A percentile compares a stretch with the other conserved stretches of the same genome.
Conservation (phyloP, 2,329 filamentous ascomycete genomes). For the Elsinoe arachidis region DNA sequence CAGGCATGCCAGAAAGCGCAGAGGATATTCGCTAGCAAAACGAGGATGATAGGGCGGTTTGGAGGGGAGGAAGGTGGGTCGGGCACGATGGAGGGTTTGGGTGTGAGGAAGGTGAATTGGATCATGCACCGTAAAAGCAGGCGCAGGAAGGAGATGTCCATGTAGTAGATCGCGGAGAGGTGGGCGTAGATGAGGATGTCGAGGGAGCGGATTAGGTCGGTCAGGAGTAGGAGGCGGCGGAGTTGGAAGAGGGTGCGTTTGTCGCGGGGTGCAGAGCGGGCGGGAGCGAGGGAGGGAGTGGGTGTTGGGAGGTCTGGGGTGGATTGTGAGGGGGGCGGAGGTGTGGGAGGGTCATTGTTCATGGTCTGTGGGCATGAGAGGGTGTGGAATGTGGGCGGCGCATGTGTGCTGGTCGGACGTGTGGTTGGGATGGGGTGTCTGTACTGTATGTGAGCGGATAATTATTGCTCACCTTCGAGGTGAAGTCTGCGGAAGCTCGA, state of each 20-base stretch:
- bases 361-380: background rate
- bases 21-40: conserved; percentile 38
- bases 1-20: conserved; percentile 48
- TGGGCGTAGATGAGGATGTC: conserved; percentile 55
- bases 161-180: conserved; percentile 53
- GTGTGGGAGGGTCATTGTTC: conserved; percentile 3
- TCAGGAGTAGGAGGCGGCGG: conserved; percentile 41
- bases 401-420: background rate
- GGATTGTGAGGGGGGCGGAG: background rate
- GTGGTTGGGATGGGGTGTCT: too few relatives aligned
- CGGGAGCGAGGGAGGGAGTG: background rate
- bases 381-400: background rate
- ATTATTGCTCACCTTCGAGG: background rate
- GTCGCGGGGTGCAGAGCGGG: background rate
- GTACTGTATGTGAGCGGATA: too few relatives aligned
- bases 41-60: conserved; percentile 42
- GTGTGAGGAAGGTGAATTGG: conserved; percentile 52
- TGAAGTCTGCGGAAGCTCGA: background rate
- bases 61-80: conserved; percentile 37
- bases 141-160: conserved; percentile 54
- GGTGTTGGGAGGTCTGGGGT: background rate
- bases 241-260: conserved; percentile 30
- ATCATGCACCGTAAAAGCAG: conserved; percentile 47
- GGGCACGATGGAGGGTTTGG: conserved; percentile 45
- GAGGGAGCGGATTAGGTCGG: conserved; percentile 48